A percentile compares a stretch with the other conserved stretches of the same genome.
phyloP scores from a whole-genome alignment of 1,284 basidiomycete species.

The Irpex lacteus region DNA sequence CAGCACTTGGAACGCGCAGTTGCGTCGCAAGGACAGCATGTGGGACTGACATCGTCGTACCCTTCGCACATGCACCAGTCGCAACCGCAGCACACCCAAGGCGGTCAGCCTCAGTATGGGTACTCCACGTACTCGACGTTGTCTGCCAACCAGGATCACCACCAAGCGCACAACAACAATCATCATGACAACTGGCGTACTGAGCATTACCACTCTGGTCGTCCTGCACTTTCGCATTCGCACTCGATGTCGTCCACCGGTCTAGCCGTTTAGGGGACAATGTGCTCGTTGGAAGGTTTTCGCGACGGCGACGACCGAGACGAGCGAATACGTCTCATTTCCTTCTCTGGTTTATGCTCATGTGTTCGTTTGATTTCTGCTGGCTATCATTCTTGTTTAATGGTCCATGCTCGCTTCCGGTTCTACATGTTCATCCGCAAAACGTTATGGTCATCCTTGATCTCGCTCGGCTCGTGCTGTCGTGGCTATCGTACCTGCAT shows the following conservation, averaged over 20 bases:
- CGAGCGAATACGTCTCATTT: background rate
- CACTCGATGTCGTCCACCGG: slow-evolving; percentile 1
- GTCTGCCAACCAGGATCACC: background rate
- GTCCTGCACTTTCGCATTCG: background rate
- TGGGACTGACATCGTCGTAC: background rate
- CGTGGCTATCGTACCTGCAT: background rate
- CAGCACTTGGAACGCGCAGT: background rate
- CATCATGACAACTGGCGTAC: background rate
- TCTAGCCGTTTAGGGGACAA: background rate
- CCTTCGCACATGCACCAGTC: slow-evolving; percentile 7
- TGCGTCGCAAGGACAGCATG: background rate
- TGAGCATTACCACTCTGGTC: background rate
- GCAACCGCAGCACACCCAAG: slow-evolving; percentile 11
- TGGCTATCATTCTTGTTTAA: background rate
- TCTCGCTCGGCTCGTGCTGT: background rate
- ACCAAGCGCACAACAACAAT: background rate
- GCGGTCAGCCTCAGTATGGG: slow-evolving; percentile 9
- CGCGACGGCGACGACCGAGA: background rate
- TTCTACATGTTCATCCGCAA: background rate
- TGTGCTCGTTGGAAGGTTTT: background rate
- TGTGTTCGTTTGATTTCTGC: background rate
- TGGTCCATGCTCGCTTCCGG: background rate
- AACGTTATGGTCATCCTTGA: background rate
- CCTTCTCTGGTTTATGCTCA: background rate
- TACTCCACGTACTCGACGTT: slow-evolving; percentile 3